Conservation (phyloP, 352 stramenopile species). For the Stephanocyclus meneghinianus region DNA sequence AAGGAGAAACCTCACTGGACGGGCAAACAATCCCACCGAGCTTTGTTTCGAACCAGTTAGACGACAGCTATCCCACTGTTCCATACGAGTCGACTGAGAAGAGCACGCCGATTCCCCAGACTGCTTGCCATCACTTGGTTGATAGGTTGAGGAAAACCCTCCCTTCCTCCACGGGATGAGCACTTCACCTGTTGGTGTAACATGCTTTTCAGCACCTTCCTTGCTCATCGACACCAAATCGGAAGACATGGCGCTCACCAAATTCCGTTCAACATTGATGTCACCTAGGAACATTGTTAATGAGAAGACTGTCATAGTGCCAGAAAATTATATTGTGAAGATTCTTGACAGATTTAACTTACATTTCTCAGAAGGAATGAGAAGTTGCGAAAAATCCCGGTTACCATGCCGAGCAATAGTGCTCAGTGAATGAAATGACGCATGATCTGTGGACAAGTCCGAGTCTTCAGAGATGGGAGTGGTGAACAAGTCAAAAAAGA, state of each 20-base stretch:
- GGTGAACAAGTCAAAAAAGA: slow-evolving; percentile 42
- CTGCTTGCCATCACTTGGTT: slow-evolving; percentile 30
- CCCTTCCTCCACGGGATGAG: slow-evolving; percentile 40
- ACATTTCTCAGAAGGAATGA: not conserved
- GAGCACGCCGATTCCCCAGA: slow-evolving; percentile 10
- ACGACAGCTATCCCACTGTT: not conserved
- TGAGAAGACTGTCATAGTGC: not conserved
- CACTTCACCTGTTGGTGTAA: not conserved
- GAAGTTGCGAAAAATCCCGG: slow-evolving; percentile 10
- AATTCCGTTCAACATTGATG: not conserved
- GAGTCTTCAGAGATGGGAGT: slow-evolving; percentile 11
- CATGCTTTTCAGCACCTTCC: not conserved
- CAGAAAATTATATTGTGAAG: not conserved
- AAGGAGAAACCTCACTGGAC: slow-evolving; percentile 1
- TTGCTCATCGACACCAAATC: slow-evolving; percentile 10
- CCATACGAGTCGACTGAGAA: not conserved
- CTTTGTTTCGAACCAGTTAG: not conserved
- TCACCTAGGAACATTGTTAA: not conserved
- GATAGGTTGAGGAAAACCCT: slow-evolving; percentile 20
- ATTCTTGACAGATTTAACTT: not conserved
- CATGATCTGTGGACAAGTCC: not conserved
- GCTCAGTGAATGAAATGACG: slow-evolving; percentile 21
- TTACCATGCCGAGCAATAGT: not conserved
- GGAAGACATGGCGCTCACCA: slow-evolving; percentile 7
- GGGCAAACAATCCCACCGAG: not conserved